Percentiles rank a stretch among this genome's conserved stretches.
These are phyloP conservation scores for Carallia pectinifolia DNA, from an alignment of 345 rosid species.

Conservation along the genomic window DNA sequence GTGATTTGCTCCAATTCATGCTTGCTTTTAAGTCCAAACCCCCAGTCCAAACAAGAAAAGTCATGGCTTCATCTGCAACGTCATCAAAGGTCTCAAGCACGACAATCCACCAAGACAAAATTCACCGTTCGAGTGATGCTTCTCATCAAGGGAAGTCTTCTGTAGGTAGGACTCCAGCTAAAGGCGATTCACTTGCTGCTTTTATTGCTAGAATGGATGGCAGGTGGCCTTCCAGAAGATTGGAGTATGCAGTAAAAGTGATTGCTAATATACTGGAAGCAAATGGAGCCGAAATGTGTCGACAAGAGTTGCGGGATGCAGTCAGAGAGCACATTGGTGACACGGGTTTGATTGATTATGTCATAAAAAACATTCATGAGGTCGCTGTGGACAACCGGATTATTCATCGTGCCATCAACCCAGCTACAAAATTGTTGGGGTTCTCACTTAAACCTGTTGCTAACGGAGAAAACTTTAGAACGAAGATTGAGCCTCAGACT, in stretches of 20 bases:
- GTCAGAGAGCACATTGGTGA: slow-evolving; percentile 58
- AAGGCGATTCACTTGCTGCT: background rate
- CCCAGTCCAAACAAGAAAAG: slow-evolving; percentile 31
- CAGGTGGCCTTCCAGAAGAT: slow-evolving; percentile 47
- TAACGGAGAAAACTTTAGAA: slow-evolving; percentile 15
- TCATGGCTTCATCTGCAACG: slow-evolving; percentile 30
- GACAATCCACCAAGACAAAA: background rate
- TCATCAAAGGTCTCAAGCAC: slow-evolving; percentile 13
- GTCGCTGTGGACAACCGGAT: slow-evolving; percentile 35
- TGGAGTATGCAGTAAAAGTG: slow-evolving; percentile 40
- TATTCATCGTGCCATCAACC: slow-evolving; percentile 40
- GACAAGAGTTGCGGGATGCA: slow-evolving; percentile 51
- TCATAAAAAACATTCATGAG: slow-evolving; percentile 48
- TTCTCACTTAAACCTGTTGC: slow-evolving; percentile 33
- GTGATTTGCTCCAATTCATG: slow-evolving; percentile 56
- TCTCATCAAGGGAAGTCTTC: too few species aligned
- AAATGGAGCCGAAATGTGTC: slow-evolving; percentile 28
- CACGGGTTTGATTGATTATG: slow-evolving; percentile 65
- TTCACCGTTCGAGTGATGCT: too few species aligned
- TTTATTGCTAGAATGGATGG: slow-evolving; percentile 18
- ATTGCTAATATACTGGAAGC: slow-evolving; percentile 33
- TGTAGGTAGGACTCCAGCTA: too few species aligned
- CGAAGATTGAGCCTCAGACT: slow-evolving; percentile 1
- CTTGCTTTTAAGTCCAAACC: slow-evolving; percentile 44
- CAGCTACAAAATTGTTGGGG: slow-evolving; percentile 30